Percentiles rank a stretch among this genome's conserved stretches.
Evolutionary conservation across 2,329 filamentous ascomycete species (phyloP).

Genomic region (Taxawa tesnikishii): DNA sequence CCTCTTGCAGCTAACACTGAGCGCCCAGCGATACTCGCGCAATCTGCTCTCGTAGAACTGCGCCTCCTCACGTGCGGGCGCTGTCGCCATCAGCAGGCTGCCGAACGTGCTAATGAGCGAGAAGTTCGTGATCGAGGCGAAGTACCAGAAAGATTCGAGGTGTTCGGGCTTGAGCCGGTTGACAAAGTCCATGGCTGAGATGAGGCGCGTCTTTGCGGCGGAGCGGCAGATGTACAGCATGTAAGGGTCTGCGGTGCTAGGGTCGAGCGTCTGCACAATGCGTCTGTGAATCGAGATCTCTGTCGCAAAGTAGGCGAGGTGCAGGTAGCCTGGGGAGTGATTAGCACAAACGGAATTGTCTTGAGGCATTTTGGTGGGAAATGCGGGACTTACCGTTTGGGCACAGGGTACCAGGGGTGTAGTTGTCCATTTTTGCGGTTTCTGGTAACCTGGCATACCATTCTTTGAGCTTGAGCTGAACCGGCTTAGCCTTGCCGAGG

Average conservation of each 20-base stretch:
- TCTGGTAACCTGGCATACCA: slow-evolving; percentile 64
- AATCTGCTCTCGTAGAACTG: slow-evolving; percentile 82
- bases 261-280: slow-evolving; percentile 68
- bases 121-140: slow-evolving; percentile 80
- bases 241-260: slow-evolving; percentile 53
- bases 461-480: slow-evolving; percentile 70
- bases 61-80: slow-evolving; percentile 74
- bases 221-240: slow-evolving; percentile 85
- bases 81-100: slow-evolving; percentile 77
- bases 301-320: slow-evolving; percentile 84
- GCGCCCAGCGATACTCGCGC: slow-evolving; percentile 86
- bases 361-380: slow-evolving; percentile 1
- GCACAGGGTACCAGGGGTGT: slow-evolving; percentile 28
- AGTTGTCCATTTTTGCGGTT: slow-evolving; percentile 51
- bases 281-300: slow-evolving; percentile 88
- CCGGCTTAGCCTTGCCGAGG: slow-evolving; percentile 64
- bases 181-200: slow-evolving; percentile 95
- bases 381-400: slow-evolving; percentile 22
- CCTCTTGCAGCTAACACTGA: slow-evolving; percentile 72
- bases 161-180: slow-evolving; percentile 81
- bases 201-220: slow-evolving; percentile 84
- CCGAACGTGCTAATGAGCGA: slow-evolving; percentile 92
- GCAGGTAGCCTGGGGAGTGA: slow-evolving; percentile 48
- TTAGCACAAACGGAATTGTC: slow-evolving; percentile 3
- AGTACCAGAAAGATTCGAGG: slow-evolving; percentile 86